phyloP scores from a whole-genome alignment of 1,139 yeast species.

The Hyphopichia buzzinii region DNA sequence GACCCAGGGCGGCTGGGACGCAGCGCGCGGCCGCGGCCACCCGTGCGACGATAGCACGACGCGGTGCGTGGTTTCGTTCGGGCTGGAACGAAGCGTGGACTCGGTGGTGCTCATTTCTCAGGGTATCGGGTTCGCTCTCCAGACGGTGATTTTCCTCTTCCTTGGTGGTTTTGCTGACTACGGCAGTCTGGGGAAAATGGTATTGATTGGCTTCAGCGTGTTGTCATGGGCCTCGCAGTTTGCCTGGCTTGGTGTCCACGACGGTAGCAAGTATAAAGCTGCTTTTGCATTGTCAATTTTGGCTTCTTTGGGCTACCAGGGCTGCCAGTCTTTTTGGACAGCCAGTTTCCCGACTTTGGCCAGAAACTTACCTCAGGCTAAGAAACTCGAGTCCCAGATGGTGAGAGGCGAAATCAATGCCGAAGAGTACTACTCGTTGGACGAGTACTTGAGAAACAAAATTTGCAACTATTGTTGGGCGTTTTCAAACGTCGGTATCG shows the following conservation, averaged over 20 bases:
- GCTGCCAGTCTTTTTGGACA: slow-evolving; percentile 10
- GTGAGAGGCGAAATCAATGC: slow-evolving; percentile 7
- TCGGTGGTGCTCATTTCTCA: slow-evolving; percentile 8
- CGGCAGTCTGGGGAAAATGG: slow-evolving; percentile 6
- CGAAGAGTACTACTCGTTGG: slow-evolving; percentile 6
- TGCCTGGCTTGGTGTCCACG: slow-evolving; percentile 8
- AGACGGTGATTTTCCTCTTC: slow-evolving; percentile 7
- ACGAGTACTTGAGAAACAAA: slow-evolving; percentile 8
- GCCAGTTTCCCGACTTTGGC: slow-evolving; percentile 8
- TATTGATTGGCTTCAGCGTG: slow-evolving; percentile 7
- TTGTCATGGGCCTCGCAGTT: slow-evolving; percentile 8
- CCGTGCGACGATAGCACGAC: slow-evolving; percentile 7
- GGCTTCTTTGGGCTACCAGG: slow-evolving; percentile 9
- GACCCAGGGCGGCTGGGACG: slow-evolving; percentile 8
- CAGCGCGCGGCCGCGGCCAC: slow-evolving; percentile 3
- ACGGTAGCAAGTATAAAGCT: slow-evolving; percentile 7
- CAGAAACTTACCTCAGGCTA: slow-evolving; percentile 4
- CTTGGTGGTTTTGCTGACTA: slow-evolving; percentile 9
- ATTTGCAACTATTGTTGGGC: slow-evolving; percentile 8
- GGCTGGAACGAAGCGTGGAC: slow-evolving; percentile 5
- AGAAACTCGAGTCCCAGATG: slow-evolving; percentile 3
- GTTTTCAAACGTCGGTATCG: slow-evolving; percentile 6
- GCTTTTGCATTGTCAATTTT: slow-evolving; percentile 7
- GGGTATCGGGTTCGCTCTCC: slow-evolving; percentile 8
- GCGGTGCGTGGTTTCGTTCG: slow-evolving; percentile 6